Conservation (phyloP, 306 rosid species). For the Amphicarpaea edgeworthii region DNA sequence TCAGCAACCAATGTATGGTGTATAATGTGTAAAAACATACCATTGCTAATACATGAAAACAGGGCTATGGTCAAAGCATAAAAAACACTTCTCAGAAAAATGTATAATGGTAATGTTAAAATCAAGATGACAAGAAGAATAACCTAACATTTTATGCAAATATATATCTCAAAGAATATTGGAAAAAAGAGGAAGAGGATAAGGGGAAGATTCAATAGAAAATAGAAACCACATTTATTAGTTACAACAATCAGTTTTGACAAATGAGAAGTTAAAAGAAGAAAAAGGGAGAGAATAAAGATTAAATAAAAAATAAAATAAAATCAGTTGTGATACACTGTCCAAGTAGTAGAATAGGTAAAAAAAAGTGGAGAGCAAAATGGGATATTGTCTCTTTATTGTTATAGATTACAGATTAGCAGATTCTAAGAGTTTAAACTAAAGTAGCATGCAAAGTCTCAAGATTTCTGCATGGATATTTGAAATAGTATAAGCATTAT, state of each 20-base stretch:
- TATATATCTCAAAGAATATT: too few species aligned
- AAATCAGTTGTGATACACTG: too few species aligned
- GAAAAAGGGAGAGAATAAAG: not conserved
- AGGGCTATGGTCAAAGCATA: slow-evolving; percentile 23
- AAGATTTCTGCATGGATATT: slow-evolving; percentile 22
- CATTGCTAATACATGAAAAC: slow-evolving; percentile 10
- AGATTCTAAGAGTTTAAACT: slow-evolving; percentile 34
- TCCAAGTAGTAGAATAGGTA: too few species aligned
- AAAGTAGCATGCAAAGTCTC: slow-evolving; percentile 18
- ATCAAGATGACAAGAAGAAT: slow-evolving; percentile 16
- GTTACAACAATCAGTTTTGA: not conserved
- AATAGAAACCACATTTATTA: not conserved
- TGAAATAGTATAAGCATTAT: slow-evolving; percentile 24
- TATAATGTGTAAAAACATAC: slow-evolving; percentile 6
- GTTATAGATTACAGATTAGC: not conserved
- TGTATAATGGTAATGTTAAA: not conserved
- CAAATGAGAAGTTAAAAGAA: not conserved
- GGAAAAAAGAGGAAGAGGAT: not conserved
- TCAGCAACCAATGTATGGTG: slow-evolving; percentile 32
- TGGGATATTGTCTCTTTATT: not conserved
- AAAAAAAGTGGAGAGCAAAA: not conserved
- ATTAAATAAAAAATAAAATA: too few species aligned
- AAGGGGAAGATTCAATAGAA: not conserved
- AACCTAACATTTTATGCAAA: slow-evolving; percentile 29
- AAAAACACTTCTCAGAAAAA: slow-evolving; percentile 28